Evolutionary conservation across 306 rosid species (phyloP), one percentile per base, ranked within the genome.

Genomic region (Purshia tridentata): DNA sequence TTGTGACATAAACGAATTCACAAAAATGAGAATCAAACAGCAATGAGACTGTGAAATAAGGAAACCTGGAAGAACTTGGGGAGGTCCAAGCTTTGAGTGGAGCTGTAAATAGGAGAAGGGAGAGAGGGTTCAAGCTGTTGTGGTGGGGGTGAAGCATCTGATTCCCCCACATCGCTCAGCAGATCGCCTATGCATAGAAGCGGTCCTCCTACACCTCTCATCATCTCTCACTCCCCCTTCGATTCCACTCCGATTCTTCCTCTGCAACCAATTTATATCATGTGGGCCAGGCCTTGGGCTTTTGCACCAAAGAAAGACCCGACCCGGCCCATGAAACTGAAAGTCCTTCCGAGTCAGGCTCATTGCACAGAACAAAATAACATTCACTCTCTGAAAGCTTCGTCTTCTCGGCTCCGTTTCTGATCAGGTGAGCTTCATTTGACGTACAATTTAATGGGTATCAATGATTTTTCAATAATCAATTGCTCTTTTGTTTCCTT

Each of bases 121-220:
- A 52, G 46, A 57, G 74, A 72, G 48, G 73, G 74, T 66, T 59
- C 62, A 44, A 14, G 58, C 9, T 65, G 68, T 50, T 20, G 73
- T 1, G 35, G 48, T 20, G 65, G 57, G 11, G 64, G 51, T 9
- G 66, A 69, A 49, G 73, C 76, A 60, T 77, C 86, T 11, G 82
- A 75, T 52, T 89, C 97, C 6, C 96, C 98, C 53, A 93, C 84
- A 70, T 93, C 97, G 90, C 78, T 78, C 2, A 91, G 91, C 65
- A 93, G 86, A 86, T 93, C 97, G 78, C 96, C 98, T 13, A 93
- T 89, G 88, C 92, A 83, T 3, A 91, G 76, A 45, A 91, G 96
- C 52, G 97, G 97, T 0, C 98, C 98, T 72, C 98, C 97, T 1
- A 77, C 89, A 54, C 97, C 97, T 83, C 83, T 84, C 98, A 93